Evolutionary conservation across 768 basidiomycete genomes (phyloP).

Genomic region (Chiua virens): DNA sequence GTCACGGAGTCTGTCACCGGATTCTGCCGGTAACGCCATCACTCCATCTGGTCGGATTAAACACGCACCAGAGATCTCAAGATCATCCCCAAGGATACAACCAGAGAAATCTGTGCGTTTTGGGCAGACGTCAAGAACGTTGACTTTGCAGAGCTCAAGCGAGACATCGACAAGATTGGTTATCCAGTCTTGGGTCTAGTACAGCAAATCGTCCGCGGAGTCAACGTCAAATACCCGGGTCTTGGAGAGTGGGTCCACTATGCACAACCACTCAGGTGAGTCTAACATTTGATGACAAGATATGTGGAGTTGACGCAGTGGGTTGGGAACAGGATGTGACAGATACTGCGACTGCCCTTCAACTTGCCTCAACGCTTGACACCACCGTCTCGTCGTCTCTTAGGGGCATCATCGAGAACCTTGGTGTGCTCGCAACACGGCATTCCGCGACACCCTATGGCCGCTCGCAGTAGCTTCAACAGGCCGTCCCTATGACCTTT

Average conservation of each 20-base stretch:
- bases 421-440: slow-evolving; percentile 29
- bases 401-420: slow-evolving; percentile 26
- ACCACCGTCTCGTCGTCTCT: slow-evolving; percentile 34
- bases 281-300: neutral
- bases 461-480: slow-evolving; percentile 48
- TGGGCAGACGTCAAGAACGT: slow-evolving; percentile 37
- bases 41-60: slow-evolving; percentile 42
- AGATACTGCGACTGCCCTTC: slow-evolving; percentile 46
- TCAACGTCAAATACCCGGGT: slow-evolving; percentile 33
- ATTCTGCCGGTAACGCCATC: too few relatives aligned
- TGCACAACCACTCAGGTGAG: slow-evolving; percentile 48
- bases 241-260: slow-evolving; percentile 50
- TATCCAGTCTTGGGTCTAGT: slow-evolving; percentile 47
- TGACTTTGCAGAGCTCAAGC: slow-evolving; percentile 38
- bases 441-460: slow-evolving; percentile 44
- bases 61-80: slow-evolving; percentile 23
- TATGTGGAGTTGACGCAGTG: neutral
- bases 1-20: too few relatives aligned
- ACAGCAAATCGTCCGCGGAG: slow-evolving; percentile 41
- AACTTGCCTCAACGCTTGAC: slow-evolving; percentile 40
- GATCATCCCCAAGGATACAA: slow-evolving; percentile 42
- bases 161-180: slow-evolving; percentile 43
- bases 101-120: slow-evolving; percentile 33
- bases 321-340: slow-evolving; percentile 41
- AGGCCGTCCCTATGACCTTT: slow-evolving; percentile 48